Evolutionary conservation across 192 early-diverging fungal genomes (phyloP).

Genomic region (Phycomyces nitens): DNA sequence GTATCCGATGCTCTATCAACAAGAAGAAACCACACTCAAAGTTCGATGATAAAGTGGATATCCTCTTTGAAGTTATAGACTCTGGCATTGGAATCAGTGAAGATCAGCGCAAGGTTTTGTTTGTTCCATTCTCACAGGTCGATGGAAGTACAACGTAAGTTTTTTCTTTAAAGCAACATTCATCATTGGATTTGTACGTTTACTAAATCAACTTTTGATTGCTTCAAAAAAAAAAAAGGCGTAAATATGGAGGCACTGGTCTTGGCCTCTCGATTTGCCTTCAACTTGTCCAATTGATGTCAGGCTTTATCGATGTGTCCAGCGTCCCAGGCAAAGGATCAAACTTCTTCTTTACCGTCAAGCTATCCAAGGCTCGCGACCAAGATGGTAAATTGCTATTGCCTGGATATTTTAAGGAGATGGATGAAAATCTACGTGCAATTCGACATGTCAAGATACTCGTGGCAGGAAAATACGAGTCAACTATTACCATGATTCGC

Average conservation of each 20-base stretch:
- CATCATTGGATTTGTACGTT: too few species aligned
- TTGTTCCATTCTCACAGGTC: constrained; percentile 63
- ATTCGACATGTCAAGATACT: constrained; percentile 11
- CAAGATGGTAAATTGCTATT: not conserved
- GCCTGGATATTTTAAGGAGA: constrained; percentile 4
- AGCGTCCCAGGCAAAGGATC: constrained; percentile 43
- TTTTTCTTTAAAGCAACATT: not conserved
- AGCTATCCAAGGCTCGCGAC: constrained; percentile 27
- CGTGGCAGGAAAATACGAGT: constrained; percentile 11
- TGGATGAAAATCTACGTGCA: not conserved
- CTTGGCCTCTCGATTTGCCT: constrained; percentile 60
- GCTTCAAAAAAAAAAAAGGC: constrained; percentile 20
- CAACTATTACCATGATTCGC: constrained; percentile 22
- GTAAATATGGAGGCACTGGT: constrained; percentile 61
- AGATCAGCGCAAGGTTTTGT: constrained; percentile 45
- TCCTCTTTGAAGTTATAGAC: constrained; percentile 43
- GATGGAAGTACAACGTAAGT: constrained; percentile 59
- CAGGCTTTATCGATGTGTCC: constrained; percentile 47
- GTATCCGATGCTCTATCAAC: constrained; percentile 44
- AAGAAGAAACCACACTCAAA: constrained; percentile 13
- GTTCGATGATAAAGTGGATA: constrained; percentile 16
- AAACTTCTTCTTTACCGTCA: constrained; percentile 46
- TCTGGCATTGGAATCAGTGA: constrained; percentile 57
- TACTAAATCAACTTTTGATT: not conserved
- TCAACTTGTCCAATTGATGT: constrained; percentile 59